Base-by-base conservation (phyloP, 257 asterid species). In the Lithospermum erythrorhizon region DNA sequence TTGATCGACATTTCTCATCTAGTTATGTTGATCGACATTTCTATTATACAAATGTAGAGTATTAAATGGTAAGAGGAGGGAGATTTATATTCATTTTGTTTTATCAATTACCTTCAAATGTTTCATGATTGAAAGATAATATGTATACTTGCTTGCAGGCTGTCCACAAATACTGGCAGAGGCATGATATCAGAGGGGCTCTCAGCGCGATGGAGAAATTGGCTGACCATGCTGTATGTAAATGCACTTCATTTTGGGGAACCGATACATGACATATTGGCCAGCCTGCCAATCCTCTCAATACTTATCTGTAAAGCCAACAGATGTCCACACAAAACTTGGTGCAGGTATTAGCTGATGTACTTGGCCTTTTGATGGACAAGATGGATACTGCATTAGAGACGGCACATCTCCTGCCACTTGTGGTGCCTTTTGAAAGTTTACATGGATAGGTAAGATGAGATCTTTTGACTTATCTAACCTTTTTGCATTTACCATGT, bases 331-430 rank as follows among this genome's bases (percentile, higher is more conserved):
- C 62, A 69, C 61, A 62, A 49, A 11, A 9, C 5, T 29, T 25
- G 35, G 32, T 73, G 75, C 90, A 91, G 98, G 99, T 93, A 65
- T 82, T 83, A 75, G 93, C 99, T 69, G 99, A 93, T 82, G 85
- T 89, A 53, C 71, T 81, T 72, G 72, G 81, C 82, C 79, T 84
- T 66, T 63, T 89, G 77, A 81, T 81, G 18, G 97, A 86, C 71
- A 89, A 83, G 78, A 61, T 67, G 35, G 97, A 93, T 67, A 65
- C 79, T 17, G 81, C 95, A 57, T 73, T 93, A 61, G 99, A 93
- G 63, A 76, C 79, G 89, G 94, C 78, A 79, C 96, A 17, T 75
- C 86, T 93, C 69, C 67, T 93, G 85, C 97, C 97, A 25, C 90
- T 93, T 65, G 49, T 86, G 1, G 83, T 76, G 73, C 96, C 86